Evolutionary conservation across 345 rosid genomes (phyloP), one percentile per base, ranked within the genome.

Genomic region (Citrus glauca): DNA sequence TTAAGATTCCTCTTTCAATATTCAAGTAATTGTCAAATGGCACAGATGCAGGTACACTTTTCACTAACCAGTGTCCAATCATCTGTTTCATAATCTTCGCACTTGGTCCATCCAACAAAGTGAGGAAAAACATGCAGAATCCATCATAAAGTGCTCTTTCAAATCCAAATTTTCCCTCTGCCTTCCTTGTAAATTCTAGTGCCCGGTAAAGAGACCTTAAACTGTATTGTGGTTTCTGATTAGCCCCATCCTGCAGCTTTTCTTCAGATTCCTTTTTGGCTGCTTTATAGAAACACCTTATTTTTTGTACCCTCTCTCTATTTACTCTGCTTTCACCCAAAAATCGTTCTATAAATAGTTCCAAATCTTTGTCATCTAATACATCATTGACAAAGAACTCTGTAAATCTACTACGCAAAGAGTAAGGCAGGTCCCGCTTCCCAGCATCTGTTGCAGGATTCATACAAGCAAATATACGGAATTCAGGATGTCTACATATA

Each of bases 381-480:
- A 87, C 82, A 72, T 95, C 99, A 86, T 94, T 95, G 74, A 95
- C 95, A 88, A 89, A 91, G 78, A 88, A 92, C 83, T 94, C 97
- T 2, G 98, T 91, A 85, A 95, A 95, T 82, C 99, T 88, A 86
- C 96, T 87, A 42, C 91, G 88, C 68, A 95, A 72, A 57, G 95
- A 83, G 79, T 84, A 84, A 4, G 97, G 95, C 83, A 95, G 87
- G 72, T 95, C 99, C 71, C 97, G 85, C 85, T 95, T 95, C 75
- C 99, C 99, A 79, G 99, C 98, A 90, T 95, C 99, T 65, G 96
- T 95, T 82, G 98, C 99, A 30, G 99, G 99, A 86, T 95, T 95
- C 99, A 95, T 95, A 72, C 99, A 93, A 24, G 97, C 92, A 90
- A 93, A 95, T 77, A 93, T 80, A 50, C 97, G 96, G 69, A 95